Evolutionary conservation across 768 basidiomycete species (phyloP), one percentile per base, ranked within the genome.

Genomic region (Crepidotus variabilis): DNA sequence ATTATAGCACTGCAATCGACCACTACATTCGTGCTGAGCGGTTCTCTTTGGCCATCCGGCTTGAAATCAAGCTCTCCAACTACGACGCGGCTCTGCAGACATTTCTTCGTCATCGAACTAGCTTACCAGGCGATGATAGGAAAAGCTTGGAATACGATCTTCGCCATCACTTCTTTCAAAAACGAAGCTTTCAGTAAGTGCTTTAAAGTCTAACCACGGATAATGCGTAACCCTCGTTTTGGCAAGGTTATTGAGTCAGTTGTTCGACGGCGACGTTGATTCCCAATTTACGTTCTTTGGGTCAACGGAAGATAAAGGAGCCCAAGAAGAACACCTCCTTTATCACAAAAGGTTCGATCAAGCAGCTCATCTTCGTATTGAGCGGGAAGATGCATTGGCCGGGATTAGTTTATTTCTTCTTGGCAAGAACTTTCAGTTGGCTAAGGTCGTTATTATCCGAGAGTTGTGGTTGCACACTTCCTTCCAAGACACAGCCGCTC

Each of bases 1-100:
- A 81, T 0, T 57, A 74, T 47, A 20, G 18, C 13, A 5, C 18
- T 14, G 39, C 39, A 14, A 43, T 43, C 3, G 18, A 14, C 18
- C 18, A 43, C 39, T 43, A 16, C 39, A 11, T 20, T 20, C 18
- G 13, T 5, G 39, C 39, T 43, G 14, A 43, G 18, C 39, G 18
- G 14, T 16, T 43, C 39, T 20, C 11, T 11, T 16, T 43, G 39
- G 39, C 18, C 18, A 20, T 43, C 13, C 13, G 13, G 13, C 18
- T 43, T 14, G 39, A 43, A 20, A 43, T 43, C 14, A 28, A 28
- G 28, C 28, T 28, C 28, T 28, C 28, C 28, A 8, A 28, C 28
- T 28, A 28, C 28, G 28, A 28, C 28, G 28, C 28, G 28, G 28
- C 28, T 28, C 28, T 28, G 28, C 3, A 28, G 8, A 28, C 28